phyloP scores from a whole-genome alignment of 2,329 filamentous ascomycete species.

The Cytospora mali region DNA sequence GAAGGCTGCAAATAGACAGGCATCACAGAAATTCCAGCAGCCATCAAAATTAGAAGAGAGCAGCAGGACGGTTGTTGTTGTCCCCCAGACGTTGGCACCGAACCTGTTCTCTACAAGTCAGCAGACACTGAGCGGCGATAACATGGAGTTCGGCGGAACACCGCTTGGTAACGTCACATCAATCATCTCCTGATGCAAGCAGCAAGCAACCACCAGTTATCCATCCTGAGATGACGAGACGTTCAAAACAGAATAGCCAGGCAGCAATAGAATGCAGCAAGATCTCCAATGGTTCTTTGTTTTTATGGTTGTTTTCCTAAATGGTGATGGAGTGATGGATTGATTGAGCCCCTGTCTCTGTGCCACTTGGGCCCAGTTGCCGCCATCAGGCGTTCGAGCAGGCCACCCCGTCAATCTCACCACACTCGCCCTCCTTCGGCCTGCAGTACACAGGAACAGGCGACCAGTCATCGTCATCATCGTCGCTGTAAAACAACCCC shows the following conservation, averaged over 20 bases:
- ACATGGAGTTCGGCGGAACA: background rate
- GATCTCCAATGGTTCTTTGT: background rate
- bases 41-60: background rate
- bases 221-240: background rate
- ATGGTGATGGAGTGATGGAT: background rate
- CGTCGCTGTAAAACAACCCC: background rate
- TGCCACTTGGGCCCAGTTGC: background rate
- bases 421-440: constrained; percentile 4
- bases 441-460: constrained; percentile 5
- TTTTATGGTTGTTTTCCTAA: background rate
- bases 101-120: background rate
- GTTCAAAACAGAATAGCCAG: background rate
- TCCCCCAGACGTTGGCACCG: background rate
- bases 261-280: background rate
- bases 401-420: constrained; percentile 11
- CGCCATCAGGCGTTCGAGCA: background rate
- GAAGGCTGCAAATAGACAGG: background rate
- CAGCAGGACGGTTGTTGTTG: background rate
- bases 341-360: background rate
- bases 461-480: background rate
- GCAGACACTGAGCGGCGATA: background rate
- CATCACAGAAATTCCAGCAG: background rate
- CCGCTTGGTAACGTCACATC: background rate
- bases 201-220: background rate
- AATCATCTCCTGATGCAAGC: background rate